A percentile compares a stretch with the other conserved stretches of the same genome.
phyloP scores from a whole-genome alignment of 805 yeast species.

The Cyberlindnera suaveolens region DNA sequence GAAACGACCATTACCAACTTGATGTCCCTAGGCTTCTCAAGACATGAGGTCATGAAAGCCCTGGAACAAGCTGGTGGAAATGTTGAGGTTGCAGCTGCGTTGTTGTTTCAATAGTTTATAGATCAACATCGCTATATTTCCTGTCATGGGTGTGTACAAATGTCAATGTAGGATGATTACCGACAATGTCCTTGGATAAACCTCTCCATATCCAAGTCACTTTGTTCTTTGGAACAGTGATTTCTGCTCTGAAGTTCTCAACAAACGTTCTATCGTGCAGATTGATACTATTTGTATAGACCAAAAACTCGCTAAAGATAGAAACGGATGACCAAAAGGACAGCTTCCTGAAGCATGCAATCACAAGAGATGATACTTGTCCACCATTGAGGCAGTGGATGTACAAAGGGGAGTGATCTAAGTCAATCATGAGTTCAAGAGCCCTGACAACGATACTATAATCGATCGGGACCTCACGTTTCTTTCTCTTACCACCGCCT shows the following conservation, averaged over 20 bases:
- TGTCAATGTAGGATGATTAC: conserved; percentile 21
- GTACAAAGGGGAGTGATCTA: conserved; percentile 61
- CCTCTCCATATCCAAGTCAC: conserved; percentile 32
- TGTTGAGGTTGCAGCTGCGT: conserved; percentile 79
- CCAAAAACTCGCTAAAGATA: conserved; percentile 77
- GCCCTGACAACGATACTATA: conserved; percentile 54
- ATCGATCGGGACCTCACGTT: conserved; percentile 77
- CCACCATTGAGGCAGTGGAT: conserved; percentile 89
- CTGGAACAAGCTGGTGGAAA: conserved; percentile 66
- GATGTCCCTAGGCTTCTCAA: conserved; percentile 64
- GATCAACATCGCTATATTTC: conserved; percentile 6
- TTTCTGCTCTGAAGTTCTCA: conserved; percentile 66
- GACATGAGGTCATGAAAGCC: conserved; percentile 58
- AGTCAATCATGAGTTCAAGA: conserved; percentile 55
- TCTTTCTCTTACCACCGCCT: conserved; percentile 58
- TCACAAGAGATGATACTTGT: conserved; percentile 72
- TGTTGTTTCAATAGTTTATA: conserved; percentile 42
- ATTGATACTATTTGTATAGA: conserved; percentile 70
- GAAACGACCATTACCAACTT: conserved; percentile 41
- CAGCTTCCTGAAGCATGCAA: conserved; percentile 80
- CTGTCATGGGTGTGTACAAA: conserved; percentile 9
- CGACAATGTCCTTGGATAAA: conserved; percentile 21
- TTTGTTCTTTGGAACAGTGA: conserved; percentile 42
- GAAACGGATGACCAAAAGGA: conserved; percentile 88
- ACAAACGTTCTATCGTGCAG: conserved; percentile 80